Evolutionary conservation across 352 stramenopile species (phyloP), one percentile per base, ranked within the genome.

Genomic region (Globisporangium acanthophoron): DNA sequence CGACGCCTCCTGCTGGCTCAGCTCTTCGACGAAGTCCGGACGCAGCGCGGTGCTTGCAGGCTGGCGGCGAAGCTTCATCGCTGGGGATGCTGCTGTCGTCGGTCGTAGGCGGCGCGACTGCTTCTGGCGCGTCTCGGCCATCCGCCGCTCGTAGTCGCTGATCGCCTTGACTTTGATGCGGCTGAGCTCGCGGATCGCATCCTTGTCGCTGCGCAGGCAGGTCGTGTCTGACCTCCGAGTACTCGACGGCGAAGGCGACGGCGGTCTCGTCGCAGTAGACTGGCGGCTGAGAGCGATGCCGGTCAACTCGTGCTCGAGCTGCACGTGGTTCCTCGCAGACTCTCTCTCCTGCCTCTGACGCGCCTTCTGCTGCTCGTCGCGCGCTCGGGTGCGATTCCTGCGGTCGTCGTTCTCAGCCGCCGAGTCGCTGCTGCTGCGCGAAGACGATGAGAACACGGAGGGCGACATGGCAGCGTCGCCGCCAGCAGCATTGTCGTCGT

Each of bases 1-100:
- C 8, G 79, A 84, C 39, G 64, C 62, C 53, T 88, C 78, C 24
- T 87, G 76, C 18, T 84, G 74, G 24, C 78, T 58, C 56, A 81
- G 61, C 46, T 79, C 61, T 11, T 67, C 62, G 6, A 70, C 50
- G 40, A 70, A 65, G 7, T 59, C 49, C 4, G 52, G 15, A 39
- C 33, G 33, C 1, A 20, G 57, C 15, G 11, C 11, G 2, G 54
- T n/a, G 12, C 12, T 43, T 3, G 9, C 37, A 43, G 37, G 7
- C 1, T 43, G 37, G 3, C 8, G 37, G 37, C 37, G 37, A 39
- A 15, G 5, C 15, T 6, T 18, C 39, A 11, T 44, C 39, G 11
- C n/a, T 44, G 15, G 39, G 13, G 39, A 20, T 13, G 39, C 13
- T 48, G n/a, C 37, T 3, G 13, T 7, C 24, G 31, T 58, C 29